Evolutionary conservation across 495 filamentous ascomycete genomes (phyloP), one percentile per base, ranked within the genome.

Genomic region (Xylaria venustula): DNA sequence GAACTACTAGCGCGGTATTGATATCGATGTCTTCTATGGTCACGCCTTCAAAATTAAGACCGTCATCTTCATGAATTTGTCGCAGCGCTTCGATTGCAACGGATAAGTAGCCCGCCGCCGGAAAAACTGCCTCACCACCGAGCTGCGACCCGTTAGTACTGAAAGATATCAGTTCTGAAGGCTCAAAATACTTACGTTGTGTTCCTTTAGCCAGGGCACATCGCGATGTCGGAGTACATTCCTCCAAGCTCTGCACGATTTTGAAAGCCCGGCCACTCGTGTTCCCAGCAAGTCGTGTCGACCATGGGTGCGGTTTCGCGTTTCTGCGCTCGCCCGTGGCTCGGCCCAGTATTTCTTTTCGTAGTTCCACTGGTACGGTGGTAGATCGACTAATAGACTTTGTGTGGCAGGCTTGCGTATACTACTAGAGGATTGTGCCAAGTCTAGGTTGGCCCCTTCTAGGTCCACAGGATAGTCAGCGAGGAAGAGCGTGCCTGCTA

Each of bases 221-320:
- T 79, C 59, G 0, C 60, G 42, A 0, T 73, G 9, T n/a, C 70
- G 52, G 0, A 83, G 44, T 12, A 77, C 26, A 46, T 79, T 73
- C 4, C 74, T 67, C 81, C 80, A 84, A 3, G 46, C 26, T 2
- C 76, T 64, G 14, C 69, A 64, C 3, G 46, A 15, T 0, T 50
- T 50, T 36, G 73, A 70, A 32, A 49, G 67, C 7, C 73, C 75
- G 0, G 53, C 3, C 0, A 70, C 51, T 2, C 49, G 28, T 6
- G 57, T 70, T 1, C 83, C 83, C 3, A 85, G 70, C 0, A 83
- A 40, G 63, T 81, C 77, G 60, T 83, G 79, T 6, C 70, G 65
- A 0, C 65, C 51, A 50, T 64, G 49, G 22, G 61, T 64, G 0
- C 65, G 68, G 64, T 65, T 54, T 2, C 49, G 4, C 32, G 15